Evolutionary conservation across 306 rosid genomes (phyloP).

Genomic region (Prosopis cineraria): DNA sequence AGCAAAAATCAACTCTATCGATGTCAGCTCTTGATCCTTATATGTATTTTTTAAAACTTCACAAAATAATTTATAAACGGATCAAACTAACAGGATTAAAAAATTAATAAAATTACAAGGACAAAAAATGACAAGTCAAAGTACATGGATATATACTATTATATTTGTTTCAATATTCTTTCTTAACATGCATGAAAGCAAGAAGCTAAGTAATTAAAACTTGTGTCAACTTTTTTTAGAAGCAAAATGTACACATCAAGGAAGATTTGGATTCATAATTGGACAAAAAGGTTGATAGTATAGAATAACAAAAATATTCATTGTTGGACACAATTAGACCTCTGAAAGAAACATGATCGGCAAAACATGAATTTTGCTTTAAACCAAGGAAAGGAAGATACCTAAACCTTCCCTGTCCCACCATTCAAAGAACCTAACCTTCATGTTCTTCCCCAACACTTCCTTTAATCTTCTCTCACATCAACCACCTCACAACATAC

Average conservation of each 20-base stretch:
- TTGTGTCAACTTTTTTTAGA: too few species aligned
- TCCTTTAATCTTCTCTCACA: constrained; percentile 24
- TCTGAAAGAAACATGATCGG: not conserved
- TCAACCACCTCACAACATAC: constrained; percentile 14
- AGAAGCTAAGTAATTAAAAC: not conserved
- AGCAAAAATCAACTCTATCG: too few species aligned
- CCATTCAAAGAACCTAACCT: constrained; percentile 48
- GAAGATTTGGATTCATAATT: not conserved
- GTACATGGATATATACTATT: too few species aligned
- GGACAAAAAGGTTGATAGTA: not conserved
- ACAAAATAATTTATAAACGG: too few species aligned
- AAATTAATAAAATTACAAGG: too few species aligned
- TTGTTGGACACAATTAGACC: not conserved
- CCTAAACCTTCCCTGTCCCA: constrained; percentile 73
- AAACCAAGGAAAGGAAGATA: constrained; percentile 77
- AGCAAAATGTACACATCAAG: not conserved
- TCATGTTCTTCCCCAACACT: constrained; percentile 34
- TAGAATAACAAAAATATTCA: not conserved
- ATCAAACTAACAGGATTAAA: too few species aligned
- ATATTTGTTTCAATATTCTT: too few species aligned
- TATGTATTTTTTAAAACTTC: too few species aligned
- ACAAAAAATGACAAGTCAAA: too few species aligned
- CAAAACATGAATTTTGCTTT: constrained; percentile 46
- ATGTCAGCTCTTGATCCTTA: too few species aligned
- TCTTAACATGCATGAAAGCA: not conserved